These are phyloP conservation scores for Nakazawaea wyomingensis DNA, from an alignment of 805 yeast species.

Conservation along the genomic window DNA sequence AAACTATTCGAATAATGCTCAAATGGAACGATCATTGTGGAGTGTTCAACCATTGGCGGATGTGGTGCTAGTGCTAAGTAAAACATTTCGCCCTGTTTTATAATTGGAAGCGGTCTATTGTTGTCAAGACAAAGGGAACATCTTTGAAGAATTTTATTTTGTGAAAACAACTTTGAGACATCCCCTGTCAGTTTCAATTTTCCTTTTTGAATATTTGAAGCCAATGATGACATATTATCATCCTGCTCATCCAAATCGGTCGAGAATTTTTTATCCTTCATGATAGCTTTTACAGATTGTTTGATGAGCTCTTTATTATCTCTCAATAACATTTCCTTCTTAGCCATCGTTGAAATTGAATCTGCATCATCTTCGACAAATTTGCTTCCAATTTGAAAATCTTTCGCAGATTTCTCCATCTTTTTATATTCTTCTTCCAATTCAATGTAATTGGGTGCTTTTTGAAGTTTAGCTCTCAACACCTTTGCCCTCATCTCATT, in stretches of 20 bases:
- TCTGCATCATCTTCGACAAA: slow-evolving; percentile 9
- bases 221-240: slow-evolving; percentile 33
- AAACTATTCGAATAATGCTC: slow-evolving; percentile 35
- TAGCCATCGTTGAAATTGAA: slow-evolving; percentile 24
- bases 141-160: slow-evolving; percentile 26
- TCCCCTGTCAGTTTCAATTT: slow-evolving; percentile 25
- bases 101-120: slow-evolving; percentile 22
- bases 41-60: slow-evolving; percentile 32
- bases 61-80: slow-evolving; percentile 34
- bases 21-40: slow-evolving; percentile 36
- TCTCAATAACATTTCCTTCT: slow-evolving; percentile 25
- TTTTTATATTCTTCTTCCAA: slow-evolving; percentile 22
- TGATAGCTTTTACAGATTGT: slow-evolving; percentile 29
- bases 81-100: slow-evolving; percentile 28
- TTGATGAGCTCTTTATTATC: slow-evolving; percentile 15
- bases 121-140: slow-evolving; percentile 34
- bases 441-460: slow-evolving; percentile 18
- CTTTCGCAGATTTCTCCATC: slow-evolving; percentile 13
- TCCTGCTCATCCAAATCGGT: slow-evolving; percentile 39
- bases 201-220: slow-evolving; percentile 24
- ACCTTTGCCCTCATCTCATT: slow-evolving; percentile 28
- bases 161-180: slow-evolving; percentile 20
- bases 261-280: slow-evolving; percentile 30
- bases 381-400: neutral
- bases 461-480: slow-evolving; percentile 28